A percentile compares a stretch with the other conserved stretches of the same genome.
Evolutionary conservation across 805 yeast species (phyloP).

Genomic region (Debaryomyces tyrocola): DNA sequence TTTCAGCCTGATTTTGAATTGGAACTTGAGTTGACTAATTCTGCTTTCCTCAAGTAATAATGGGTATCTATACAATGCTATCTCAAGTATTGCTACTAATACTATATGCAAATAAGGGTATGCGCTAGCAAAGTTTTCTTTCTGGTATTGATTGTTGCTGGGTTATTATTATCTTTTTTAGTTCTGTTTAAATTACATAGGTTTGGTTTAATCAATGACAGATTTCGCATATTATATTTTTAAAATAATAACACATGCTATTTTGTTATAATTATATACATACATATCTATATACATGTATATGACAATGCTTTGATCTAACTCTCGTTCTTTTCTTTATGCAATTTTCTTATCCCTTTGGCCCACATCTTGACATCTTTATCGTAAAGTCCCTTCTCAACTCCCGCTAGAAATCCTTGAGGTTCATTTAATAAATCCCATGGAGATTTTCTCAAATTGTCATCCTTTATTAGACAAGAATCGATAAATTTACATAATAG

Average conservation of each 20-base stretch:
- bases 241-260: no score
- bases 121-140: no score
- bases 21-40: conserved; percentile 15
- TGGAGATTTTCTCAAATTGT: conserved; percentile 66
- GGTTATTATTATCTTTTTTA: no score
- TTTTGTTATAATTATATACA: no score
- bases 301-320: neutral
- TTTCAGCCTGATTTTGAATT: conserved; percentile 68
- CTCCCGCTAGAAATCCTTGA: conserved; percentile 30
- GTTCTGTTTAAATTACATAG: no score
- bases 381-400: conserved; percentile 30
- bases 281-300: no score
- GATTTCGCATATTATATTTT: no score
- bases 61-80: neutral
- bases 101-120: no score
- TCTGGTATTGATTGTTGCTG: no score
- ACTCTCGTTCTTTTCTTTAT: conserved; percentile 23
- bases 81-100: no score
- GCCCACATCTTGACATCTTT: conserved; percentile 44
- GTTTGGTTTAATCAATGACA: no score
- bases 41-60: conserved; percentile 1
- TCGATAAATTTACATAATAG: conserved; percentile 68
- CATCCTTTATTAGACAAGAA: conserved; percentile 72
- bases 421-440: conserved; percentile 54
- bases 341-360: conserved; percentile 33